Base-by-base conservation (phyloP, 495 filamentous ascomycete species). In the Sordaria brevicollis region DNA sequence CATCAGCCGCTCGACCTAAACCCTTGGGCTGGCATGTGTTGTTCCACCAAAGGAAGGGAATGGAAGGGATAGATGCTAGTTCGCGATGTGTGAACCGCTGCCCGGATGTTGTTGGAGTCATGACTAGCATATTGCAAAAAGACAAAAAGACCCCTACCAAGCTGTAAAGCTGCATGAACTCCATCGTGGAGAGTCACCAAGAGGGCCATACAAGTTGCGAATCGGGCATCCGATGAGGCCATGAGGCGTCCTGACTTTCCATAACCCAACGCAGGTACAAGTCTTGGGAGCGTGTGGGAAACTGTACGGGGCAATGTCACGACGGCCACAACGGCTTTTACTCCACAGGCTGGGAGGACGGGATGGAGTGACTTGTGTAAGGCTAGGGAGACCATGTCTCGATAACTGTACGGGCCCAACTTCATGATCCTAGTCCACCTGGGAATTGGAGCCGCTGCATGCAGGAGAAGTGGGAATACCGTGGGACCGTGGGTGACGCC, bases 141-240 rank as follows among this genome's bases (percentile, higher is more conserved):
- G n/a, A n/a, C n/a, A n/a, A n/a, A 65, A 29, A 13, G 15, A 35
- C 17, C 68, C 68, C 68, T 69, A 69, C 68, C 68, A 33, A 69
- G 68, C 68, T 69, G 68, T 39, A 67, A 67, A 29, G 66, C 21
- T 36, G 33, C 65, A 66, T 66, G 33, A 43, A 67, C 49, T 62
- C 49, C 49, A 41, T 29, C 19, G 35, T 31, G 35, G 21, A 29
- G 35, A 67, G 66, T 39, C 66, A 49, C 35, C 13, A 2, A 1
- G 11, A 31, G 25, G 49, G 25, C 49, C 25, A 62, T 62, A 62
- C 49, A 31, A 31, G 49, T 62, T 62, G 49, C 25, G 49, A 33
- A 62, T 31, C 49, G 25, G 49, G 25, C 49, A 62, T 62, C 49
- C 49, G 49, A 62, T 31, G 25, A 62, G 25, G 25, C 25, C 49